These are phyloP conservation scores for Chaetomidium leptoderma DNA, from an alignment of 495 filamentous ascomycete species.

Conservation along the genomic window DNA sequence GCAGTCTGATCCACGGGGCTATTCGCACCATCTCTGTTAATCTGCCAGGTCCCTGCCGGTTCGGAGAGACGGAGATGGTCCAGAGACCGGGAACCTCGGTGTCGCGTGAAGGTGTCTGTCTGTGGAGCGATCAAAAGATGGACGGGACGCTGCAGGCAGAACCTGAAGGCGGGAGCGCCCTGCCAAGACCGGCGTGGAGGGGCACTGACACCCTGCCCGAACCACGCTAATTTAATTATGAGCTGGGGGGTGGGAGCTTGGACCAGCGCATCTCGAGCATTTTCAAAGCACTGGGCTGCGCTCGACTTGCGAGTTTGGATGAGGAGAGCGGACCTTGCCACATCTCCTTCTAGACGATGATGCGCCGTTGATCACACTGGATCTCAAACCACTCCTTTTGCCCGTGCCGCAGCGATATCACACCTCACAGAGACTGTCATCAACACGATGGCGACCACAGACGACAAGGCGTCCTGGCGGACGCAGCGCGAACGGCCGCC, in stretches of 20 bases:
- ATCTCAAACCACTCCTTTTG: not conserved
- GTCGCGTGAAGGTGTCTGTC: not conserved
- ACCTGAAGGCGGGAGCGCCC: not conserved
- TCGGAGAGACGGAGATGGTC: not conserved
- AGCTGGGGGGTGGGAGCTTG: conserved; percentile 20
- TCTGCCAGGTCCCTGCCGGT: not conserved
- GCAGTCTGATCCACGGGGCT: no score
- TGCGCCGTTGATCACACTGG: no score
- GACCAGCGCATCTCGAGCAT: conserved; percentile 15
- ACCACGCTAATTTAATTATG: not conserved
- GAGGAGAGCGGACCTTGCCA: no score
- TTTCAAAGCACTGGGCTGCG: no score
- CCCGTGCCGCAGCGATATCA: no score
- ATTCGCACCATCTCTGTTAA: not conserved
- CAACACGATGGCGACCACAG: conserved; percentile 5
- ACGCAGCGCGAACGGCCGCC: not conserved
- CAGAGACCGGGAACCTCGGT: no score
- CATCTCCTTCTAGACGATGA: no score
- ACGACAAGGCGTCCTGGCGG: not conserved
- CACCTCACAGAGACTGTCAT: not conserved
- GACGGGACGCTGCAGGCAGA: not conserved
- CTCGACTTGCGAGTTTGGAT: no score
- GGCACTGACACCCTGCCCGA: not conserved
- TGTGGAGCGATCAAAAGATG: not conserved
- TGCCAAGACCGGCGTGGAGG: not conserved